Base-by-base conservation (phyloP, 129 eudicot genomes). In the Kitagawia praeruptora region DNA sequence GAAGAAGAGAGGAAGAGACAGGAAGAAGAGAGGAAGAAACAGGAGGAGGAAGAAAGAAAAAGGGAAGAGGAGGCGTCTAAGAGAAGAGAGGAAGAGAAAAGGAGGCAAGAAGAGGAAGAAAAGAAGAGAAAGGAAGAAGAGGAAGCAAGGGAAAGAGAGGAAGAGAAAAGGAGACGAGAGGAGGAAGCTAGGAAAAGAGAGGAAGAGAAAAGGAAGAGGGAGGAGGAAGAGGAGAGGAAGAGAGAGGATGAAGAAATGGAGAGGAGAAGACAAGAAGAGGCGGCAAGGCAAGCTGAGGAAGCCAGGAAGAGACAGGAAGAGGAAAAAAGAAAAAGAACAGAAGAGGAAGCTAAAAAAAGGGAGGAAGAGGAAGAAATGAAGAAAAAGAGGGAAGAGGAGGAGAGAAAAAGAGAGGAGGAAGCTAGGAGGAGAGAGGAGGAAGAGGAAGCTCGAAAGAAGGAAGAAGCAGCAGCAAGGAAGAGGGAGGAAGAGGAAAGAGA, bases 321-420 rank as follows among this genome's bases (percentile, higher is more conserved):
- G 4, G 76, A 48, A 39, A 25, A 28, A 75, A 40, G 58, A 41
- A 72, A 27, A 75, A 25, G 19, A 4, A 63, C 80, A 46, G 64
- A 77, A 21, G 81, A 74, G 78, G 79, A 83, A 53, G 80, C 76
- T 1, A 67, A 75, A 38, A 64, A 31, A 80, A 42, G 28, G 11
- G 75, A 71, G 16, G 79, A 72, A 69, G 67, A 58, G 5, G 75
- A 77, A 78, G 74, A 46, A 74, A 37, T n/a, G 82, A 75, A 34
- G 85, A 23, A 34, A 48, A 69, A 63, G 76, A 78, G 8, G 73
- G 78, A 47, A 47, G 42, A 15, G 21, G 61, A 45, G 9, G 48
- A 9, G 12, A 45, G 48, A 45, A 45, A 45, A 45, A 45, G 48
- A 45, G 10, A n/a, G 75, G 54, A 48, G 14, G 37, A 1, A 34